phyloP scores from a whole-genome alignment of 805 yeast species.

The Ogataea populi-albae region DNA sequence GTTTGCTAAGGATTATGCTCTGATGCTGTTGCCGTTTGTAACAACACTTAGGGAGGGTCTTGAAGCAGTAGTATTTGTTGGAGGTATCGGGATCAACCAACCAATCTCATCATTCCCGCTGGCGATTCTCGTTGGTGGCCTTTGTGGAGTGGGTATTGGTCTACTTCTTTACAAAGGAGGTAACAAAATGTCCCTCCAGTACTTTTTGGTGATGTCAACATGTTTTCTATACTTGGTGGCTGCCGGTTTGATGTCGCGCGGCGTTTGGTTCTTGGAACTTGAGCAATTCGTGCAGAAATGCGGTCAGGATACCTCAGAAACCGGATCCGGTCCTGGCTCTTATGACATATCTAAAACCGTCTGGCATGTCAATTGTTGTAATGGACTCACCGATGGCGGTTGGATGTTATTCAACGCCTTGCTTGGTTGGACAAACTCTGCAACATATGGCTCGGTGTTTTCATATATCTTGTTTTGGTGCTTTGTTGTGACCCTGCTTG shows the following conservation, averaged over 20 bases:
- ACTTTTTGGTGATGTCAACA: conserved; percentile 70
- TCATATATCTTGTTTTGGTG: conserved; percentile 75
- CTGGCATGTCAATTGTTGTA: conserved; percentile 96
- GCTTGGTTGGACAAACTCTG: conserved; percentile 92
- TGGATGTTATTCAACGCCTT: conserved; percentile 91
- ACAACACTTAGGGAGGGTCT: conserved; percentile 87
- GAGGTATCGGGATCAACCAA: conserved; percentile 79
- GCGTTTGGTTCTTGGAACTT: conserved; percentile 86
- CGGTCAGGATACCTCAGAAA: conserved; percentile 84
- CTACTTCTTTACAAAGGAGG: conserved; percentile 71
- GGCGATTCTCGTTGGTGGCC: conserved; percentile 57
- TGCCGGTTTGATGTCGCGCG: conserved; percentile 81
- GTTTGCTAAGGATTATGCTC: conserved; percentile 60
- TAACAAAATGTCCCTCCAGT: conserved; percentile 68
- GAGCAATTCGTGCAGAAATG: conserved; percentile 72
- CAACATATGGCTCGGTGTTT: conserved; percentile 82
- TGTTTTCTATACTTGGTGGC: conserved; percentile 81
- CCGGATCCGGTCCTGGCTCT: conserved; percentile 92
- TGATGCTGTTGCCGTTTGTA: conserved; percentile 72
- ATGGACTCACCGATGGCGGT: conserved; percentile 85
- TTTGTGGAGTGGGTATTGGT: conserved; percentile 64
- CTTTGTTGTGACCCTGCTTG: conserved; percentile 43
- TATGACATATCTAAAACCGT: conserved; percentile 75
- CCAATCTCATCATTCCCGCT: conserved; percentile 64
- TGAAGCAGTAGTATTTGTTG: conserved; percentile 88